phyloP scores from a whole-genome alignment of 2,329 filamentous ascomycete species.

The Lachnellula subtilissima region DNA sequence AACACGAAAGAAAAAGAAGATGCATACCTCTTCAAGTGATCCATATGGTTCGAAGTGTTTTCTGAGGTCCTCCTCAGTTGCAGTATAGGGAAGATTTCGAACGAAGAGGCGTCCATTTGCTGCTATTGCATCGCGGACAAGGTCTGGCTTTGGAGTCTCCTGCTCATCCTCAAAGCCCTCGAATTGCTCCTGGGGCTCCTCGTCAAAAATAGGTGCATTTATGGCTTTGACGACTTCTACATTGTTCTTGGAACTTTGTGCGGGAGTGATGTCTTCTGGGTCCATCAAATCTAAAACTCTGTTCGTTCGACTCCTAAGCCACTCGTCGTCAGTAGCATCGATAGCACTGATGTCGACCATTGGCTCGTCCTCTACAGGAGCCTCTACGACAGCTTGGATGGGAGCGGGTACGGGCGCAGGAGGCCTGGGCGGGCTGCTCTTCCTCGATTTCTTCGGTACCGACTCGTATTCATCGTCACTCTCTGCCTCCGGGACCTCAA shows the following conservation, averaged over 20 bases:
- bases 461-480: slow-evolving; percentile 74
- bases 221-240: slow-evolving; percentile 16
- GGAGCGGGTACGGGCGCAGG: slow-evolving; percentile 2
- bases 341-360: slow-evolving; percentile 16
- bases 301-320: slow-evolving; percentile 85
- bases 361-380: slow-evolving; percentile 19
- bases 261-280: slow-evolving; percentile 29
- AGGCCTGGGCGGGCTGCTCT: slow-evolving; percentile 19
- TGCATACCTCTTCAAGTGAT: slow-evolving; percentile 78
- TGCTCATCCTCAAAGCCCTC: slow-evolving; percentile 24
- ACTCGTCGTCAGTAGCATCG: slow-evolving; percentile 60
- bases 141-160: slow-evolving; percentile 31
- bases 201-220: slow-evolving; percentile 8
- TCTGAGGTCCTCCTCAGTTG: slow-evolving; percentile 71
- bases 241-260: slow-evolving; percentile 10
- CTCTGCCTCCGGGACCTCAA: slow-evolving; percentile 48
- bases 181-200: slow-evolving; percentile 18
- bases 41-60: slow-evolving; percentile 69
- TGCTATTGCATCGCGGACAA: slow-evolving; percentile 55
- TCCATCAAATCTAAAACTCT: slow-evolving; percentile 80
- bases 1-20: slow-evolving; percentile 20
- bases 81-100: slow-evolving; percentile 79
- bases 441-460: slow-evolving; percentile 49
- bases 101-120: slow-evolving; percentile 78
- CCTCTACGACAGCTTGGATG: slow-evolving; percentile 2